These are phyloP conservation scores for Halenospora varia DNA, from an alignment of 495 filamentous ascomycete species.

Conservation along the genomic window DNA sequence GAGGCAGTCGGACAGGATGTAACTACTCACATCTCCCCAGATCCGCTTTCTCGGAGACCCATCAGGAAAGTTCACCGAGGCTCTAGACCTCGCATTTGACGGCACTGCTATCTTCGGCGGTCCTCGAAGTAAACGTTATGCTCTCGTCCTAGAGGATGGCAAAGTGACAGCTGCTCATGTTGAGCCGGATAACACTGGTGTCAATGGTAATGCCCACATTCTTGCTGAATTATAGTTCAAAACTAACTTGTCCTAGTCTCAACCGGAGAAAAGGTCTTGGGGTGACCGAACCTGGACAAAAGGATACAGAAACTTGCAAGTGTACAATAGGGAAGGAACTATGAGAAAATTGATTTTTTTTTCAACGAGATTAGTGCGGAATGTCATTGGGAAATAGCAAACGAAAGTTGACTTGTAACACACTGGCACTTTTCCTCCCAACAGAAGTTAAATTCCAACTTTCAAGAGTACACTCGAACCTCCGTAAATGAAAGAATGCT, in stretches of 20 bases:
- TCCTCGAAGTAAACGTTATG: slow-evolving; percentile 83
- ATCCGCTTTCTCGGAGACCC: slow-evolving; percentile 93
- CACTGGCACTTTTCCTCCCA: too few relatives aligned
- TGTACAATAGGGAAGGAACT: too few relatives aligned
- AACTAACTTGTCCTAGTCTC: slow-evolving; percentile 44
- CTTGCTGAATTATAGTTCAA: neutral
- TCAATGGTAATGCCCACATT: slow-evolving; percentile 55
- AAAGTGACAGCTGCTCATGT: slow-evolving; percentile 72
- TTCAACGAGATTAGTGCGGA: too few relatives aligned
- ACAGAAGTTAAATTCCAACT: too few relatives aligned
- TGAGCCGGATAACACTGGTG: slow-evolving; percentile 91
- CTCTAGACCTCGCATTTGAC: slow-evolving; percentile 82
- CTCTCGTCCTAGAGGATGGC: slow-evolving; percentile 71
- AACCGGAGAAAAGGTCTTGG: slow-evolving; percentile 69
- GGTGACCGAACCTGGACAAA: slow-evolving; percentile 28
- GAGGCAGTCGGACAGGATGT: too few relatives aligned
- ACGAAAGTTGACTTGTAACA: too few relatives aligned
- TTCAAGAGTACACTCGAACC: too few relatives aligned
- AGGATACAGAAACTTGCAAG: too few relatives aligned
- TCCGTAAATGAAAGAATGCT: too few relatives aligned
- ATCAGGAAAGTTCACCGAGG: slow-evolving; percentile 74
- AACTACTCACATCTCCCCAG: too few relatives aligned
- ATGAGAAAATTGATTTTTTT: too few relatives aligned
- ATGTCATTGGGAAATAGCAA: too few relatives aligned
- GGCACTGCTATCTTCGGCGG: slow-evolving; percentile 80